A percentile compares a stretch with the other conserved stretches of the same genome.
phyloP scores from a whole-genome alignment of 257 asterid species.

The Jacaranda copaia region DNA sequence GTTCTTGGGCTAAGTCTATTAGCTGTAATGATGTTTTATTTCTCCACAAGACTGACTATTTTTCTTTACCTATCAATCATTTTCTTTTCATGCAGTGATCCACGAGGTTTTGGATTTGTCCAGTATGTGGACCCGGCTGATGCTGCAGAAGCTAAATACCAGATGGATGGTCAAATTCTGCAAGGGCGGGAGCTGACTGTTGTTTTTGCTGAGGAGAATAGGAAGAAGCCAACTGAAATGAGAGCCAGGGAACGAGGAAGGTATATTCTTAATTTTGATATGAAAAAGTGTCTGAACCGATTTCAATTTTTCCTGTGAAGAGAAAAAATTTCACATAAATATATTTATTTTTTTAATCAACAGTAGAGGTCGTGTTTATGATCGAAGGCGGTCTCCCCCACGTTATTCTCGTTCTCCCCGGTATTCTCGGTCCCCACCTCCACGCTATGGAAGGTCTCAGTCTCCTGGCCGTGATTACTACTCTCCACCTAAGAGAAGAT shows the following conservation, averaged over 20 bases:
- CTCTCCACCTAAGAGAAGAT: conserved; percentile 77
- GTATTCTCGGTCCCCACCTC: conserved; percentile 82
- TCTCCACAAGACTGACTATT: not conserved
- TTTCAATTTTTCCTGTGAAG: not conserved
- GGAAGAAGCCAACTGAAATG: conserved; percentile 93
- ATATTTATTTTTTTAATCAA: not conserved
- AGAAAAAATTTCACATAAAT: not conserved
- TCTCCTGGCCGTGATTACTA: conserved; percentile 75
- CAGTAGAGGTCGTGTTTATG: conserved; percentile 70
- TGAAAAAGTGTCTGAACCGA: not conserved
- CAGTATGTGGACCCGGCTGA: conserved; percentile 92
- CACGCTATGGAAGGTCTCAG: conserved; percentile 64
- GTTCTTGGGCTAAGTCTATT: not conserved
- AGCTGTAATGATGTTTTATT: not conserved
- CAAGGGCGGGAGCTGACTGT: conserved; percentile 93
- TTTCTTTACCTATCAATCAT: conserved; percentile 3
- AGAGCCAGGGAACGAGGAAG: conserved; percentile 77
- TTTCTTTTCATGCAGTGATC: conserved; percentile 60
- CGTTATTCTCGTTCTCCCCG: conserved; percentile 81
- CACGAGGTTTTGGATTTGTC: conserved; percentile 95
- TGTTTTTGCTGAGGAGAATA: conserved; percentile 93
- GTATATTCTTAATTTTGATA: conserved; percentile 27
- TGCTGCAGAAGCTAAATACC: conserved; percentile 91
- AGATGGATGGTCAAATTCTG: conserved; percentile 83
- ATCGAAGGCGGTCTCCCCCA: conserved; percentile 81